A percentile compares a stretch with the other conserved stretches of the same genome.
These are phyloP conservation scores for Penicillium herquei DNA, from an alignment of 495 filamentous ascomycete genomes.

Conservation along the genomic window DNA sequence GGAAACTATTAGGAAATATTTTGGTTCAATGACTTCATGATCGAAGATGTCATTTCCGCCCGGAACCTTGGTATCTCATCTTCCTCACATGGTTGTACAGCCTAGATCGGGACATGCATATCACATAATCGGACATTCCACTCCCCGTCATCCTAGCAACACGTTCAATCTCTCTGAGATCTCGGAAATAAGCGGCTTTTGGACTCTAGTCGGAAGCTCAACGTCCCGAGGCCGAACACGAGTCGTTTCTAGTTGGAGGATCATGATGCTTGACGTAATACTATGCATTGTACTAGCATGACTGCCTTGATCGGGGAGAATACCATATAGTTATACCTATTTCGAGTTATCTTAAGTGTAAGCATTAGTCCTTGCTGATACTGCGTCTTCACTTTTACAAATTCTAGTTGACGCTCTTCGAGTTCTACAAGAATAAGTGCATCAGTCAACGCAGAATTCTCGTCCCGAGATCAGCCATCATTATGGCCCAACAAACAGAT, in stretches of 20 bases:
- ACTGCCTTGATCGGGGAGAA: too few species aligned
- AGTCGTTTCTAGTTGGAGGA: not conserved
- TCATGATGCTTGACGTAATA: conserved; percentile 18
- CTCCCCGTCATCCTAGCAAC: not conserved
- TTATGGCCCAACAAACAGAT: not conserved
- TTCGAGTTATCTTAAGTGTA: not conserved
- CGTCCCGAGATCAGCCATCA: not conserved
- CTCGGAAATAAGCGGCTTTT: conserved; percentile 1
- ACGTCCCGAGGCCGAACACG: not conserved
- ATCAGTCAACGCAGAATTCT: too few species aligned
- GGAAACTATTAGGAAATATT: not conserved
- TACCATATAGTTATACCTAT: not conserved
- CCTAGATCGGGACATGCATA: conserved; percentile 10
- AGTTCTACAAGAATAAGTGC: too few species aligned
- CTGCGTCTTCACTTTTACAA: too few species aligned
- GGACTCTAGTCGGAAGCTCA: conserved; percentile 1
- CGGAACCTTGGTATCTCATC: not conserved
- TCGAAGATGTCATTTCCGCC: conserved; percentile 3
- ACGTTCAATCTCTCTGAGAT: not conserved
- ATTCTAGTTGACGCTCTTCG: too few species aligned
- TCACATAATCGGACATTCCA: conserved; percentile 12
- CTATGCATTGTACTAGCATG: not conserved
- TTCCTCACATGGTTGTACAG: conserved; percentile 2
- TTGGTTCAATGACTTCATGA: conserved; percentile 25
- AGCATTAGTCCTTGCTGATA: not conserved